These are phyloP conservation scores for Ampelomyces quisqualis DNA, from an alignment of 2,329 filamentous ascomycete species.

Conservation along the genomic window DNA sequence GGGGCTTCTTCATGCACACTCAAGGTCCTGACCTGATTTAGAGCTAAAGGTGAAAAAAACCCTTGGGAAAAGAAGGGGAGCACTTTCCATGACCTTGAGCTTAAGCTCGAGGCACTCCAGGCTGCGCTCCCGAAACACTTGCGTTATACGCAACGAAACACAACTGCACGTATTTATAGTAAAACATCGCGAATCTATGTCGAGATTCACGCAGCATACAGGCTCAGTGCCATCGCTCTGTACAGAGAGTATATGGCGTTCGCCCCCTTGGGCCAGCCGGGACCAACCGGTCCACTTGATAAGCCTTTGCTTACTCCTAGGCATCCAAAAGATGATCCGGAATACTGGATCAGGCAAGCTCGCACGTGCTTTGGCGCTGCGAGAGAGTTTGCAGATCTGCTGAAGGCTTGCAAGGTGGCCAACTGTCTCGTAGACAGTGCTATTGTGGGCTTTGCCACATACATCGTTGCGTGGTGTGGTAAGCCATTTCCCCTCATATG, in stretches of 20 bases:
- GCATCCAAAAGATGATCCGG: slow-evolving; percentile 22
- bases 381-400: slow-evolving; percentile 64
- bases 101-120: slow-evolving; percentile 57
- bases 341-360: slow-evolving; percentile 65
- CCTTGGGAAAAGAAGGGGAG: slow-evolving; percentile 61
- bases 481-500: slow-evolving; percentile 9
- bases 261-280: slow-evolving; percentile 56
- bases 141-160: slow-evolving; percentile 61
- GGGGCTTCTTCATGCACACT: neutral
- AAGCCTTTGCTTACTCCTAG: slow-evolving; percentile 54
- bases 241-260: slow-evolving; percentile 70
- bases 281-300: slow-evolving; percentile 61
- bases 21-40: slow-evolving; percentile 11
- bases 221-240: slow-evolving; percentile 66
- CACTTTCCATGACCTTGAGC: slow-evolving; percentile 56
- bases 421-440: slow-evolving; percentile 67
- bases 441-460: slow-evolving; percentile 66
- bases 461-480: slow-evolving; percentile 64
- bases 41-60: slow-evolving; percentile 46
- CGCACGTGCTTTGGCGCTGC: slow-evolving; percentile 64
- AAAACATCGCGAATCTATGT: slow-evolving; percentile 65
- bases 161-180: slow-evolving; percentile 65
- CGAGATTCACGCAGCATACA: slow-evolving; percentile 65
- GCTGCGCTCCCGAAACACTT: slow-evolving; percentile 58
- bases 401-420: slow-evolving; percentile 61